Conservation (phyloP, 2,329 filamentous ascomycete genomes). For the Claviceps maximensis region DNA sequence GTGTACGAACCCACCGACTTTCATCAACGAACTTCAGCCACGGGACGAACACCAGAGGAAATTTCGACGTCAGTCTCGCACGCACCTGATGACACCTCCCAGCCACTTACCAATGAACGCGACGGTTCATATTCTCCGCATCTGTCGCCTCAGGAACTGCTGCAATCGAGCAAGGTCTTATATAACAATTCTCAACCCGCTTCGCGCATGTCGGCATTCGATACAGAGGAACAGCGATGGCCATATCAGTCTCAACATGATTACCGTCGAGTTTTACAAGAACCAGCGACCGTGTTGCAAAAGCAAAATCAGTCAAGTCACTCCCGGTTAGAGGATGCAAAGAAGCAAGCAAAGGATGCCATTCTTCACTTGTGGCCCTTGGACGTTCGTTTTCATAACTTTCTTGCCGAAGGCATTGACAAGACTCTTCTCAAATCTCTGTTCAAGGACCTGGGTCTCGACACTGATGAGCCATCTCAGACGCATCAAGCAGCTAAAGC, state of each 20-base stretch:
- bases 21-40: background rate
- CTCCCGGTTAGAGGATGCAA: conserved; percentile 24
- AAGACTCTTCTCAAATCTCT: conserved; percentile 46
- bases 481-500: background rate
- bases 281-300: background rate
- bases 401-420: conserved; percentile 61
- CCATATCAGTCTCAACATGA: background rate
- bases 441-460: conserved; percentile 56
- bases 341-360: conserved; percentile 50
- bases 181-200: background rate
- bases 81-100: background rate
- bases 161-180: background rate
- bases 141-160: conserved; percentile 35
- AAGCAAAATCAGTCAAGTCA: background rate
- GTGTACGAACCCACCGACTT: conserved; percentile 32
- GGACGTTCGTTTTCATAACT: conserved; percentile 60
- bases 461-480: conserved; percentile 16
- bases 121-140: conserved; percentile 40
- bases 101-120: conserved; percentile 22
- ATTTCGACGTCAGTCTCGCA: background rate
- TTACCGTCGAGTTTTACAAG: background rate
- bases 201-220: background rate
- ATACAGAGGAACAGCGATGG: background rate
- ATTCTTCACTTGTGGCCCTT: conserved; percentile 51
- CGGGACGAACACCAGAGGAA: background rate